These are phyloP conservation scores for Seiridium cupressi DNA, from an alignment of 2,329 filamentous ascomycete genomes.

Conservation along the genomic window DNA sequence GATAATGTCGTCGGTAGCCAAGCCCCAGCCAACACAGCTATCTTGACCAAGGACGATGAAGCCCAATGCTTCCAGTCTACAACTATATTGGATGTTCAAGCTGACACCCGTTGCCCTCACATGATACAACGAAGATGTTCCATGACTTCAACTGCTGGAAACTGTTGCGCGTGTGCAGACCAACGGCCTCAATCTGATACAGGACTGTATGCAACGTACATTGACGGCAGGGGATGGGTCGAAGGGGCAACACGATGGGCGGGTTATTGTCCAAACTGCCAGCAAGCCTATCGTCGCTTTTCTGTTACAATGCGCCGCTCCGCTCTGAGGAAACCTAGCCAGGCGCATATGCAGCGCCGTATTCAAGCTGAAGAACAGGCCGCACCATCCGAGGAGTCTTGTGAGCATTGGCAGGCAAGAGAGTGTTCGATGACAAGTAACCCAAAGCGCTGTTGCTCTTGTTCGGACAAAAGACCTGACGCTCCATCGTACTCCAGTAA, in stretches of 20 bases:
- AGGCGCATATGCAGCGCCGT: not conserved
- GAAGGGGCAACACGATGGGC: not conserved
- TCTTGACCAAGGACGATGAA: too few relatives aligned
- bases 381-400: not conserved
- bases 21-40: not conserved
- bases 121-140: not conserved
- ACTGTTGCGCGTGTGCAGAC: slow-evolving; percentile 4
- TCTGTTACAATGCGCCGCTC: too few relatives aligned
- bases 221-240: not conserved
- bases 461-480: slow-evolving; percentile 11
- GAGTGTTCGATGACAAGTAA: not conserved
- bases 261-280: not conserved
- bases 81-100: too few relatives aligned
- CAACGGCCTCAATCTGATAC: not conserved
- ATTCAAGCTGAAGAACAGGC: not conserved
- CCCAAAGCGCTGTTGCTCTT: slow-evolving; percentile 13
- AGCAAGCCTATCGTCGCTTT: not conserved
- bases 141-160: not conserved
- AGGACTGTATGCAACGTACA: not conserved
- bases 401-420: not conserved
- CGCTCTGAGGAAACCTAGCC: not conserved
- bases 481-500: slow-evolving; percentile 11
- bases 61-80: too few relatives aligned
- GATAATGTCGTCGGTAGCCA: not conserved
- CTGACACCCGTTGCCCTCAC: not conserved